These are phyloP conservation scores for Myrica gale DNA, from an alignment of 306 rosid genomes.

Conservation along the genomic window DNA sequence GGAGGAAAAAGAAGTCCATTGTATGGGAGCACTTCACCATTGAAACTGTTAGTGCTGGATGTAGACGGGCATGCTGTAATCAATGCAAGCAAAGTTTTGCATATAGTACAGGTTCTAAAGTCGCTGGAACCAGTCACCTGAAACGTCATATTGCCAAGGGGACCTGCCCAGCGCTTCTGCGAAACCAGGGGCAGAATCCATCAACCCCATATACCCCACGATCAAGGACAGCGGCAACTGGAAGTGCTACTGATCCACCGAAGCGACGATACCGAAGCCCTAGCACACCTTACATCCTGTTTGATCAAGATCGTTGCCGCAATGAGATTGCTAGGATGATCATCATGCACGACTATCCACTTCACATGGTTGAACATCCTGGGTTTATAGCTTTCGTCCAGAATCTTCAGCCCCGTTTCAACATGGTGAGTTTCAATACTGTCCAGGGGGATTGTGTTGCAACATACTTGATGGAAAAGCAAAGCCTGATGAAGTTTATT, in stretches of 20 bases:
- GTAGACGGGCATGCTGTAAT: slow-evolving; percentile 92
- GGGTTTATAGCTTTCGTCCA: slow-evolving; percentile 85
- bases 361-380: slow-evolving; percentile 94
- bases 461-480: slow-evolving; percentile 77
- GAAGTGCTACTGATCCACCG: slow-evolving; percentile 49
- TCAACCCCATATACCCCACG: slow-evolving; percentile 58
- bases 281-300: slow-evolving; percentile 54
- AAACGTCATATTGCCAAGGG: slow-evolving; percentile 97
- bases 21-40: slow-evolving; percentile 98
- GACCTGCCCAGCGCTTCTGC: slow-evolving; percentile 70
- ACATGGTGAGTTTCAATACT: slow-evolving; percentile 83
- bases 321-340: slow-evolving; percentile 95
- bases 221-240: slow-evolving; percentile 41
- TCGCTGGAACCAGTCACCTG: slow-evolving; percentile 95
- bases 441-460: slow-evolving; percentile 97
- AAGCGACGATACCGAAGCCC: slow-evolving; percentile 73
- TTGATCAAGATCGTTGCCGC: slow-evolving; percentile 85
- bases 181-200: slow-evolving; percentile 64
- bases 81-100: slow-evolving; percentile 95
- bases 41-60: slow-evolving; percentile 73
- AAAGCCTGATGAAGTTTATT: slow-evolving; percentile 53
- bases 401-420: slow-evolving; percentile 90
- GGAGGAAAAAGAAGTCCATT: slow-evolving; percentile 82
- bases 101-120: slow-evolving; percentile 92
- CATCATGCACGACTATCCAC: slow-evolving; percentile 94